Conservation (phyloP, 2,329 filamentous ascomycete genomes). For the Didymella segeticola region DNA sequence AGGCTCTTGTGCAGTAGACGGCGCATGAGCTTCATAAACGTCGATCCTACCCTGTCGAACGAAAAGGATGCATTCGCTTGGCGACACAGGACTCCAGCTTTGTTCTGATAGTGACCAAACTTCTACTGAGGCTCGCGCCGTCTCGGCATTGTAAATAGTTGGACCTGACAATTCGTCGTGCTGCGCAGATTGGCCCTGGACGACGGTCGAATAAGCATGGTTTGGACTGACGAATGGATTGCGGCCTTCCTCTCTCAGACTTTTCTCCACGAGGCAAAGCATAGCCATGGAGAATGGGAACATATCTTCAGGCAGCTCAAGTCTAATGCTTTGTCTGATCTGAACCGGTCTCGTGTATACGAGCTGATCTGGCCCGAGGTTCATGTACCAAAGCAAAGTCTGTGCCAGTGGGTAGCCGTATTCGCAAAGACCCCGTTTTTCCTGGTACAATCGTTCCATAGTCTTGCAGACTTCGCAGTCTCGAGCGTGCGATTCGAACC, state of each 20-base stretch:
- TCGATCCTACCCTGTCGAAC: constrained; percentile 24
- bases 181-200: constrained; percentile 2
- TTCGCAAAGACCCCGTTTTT: constrained; percentile 27
- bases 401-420: constrained; percentile 32
- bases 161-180: constrained; percentile 11
- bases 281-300: constrained; percentile 28
- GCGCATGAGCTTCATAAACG: constrained; percentile 19
- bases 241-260: constrained; percentile 20
- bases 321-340: constrained; percentile 9
- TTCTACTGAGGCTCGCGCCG: constrained; percentile 24
- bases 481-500: constrained; percentile 38
- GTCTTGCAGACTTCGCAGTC: constrained; percentile 31
- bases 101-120: constrained; percentile 21
- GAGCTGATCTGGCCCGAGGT: constrained; percentile 28
- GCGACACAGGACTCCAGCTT: constrained; percentile 19
- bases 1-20: constrained; percentile 14
- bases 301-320: constrained; percentile 30
- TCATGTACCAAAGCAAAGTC: constrained; percentile 26
- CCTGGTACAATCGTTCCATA: constrained; percentile 27
- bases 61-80: constrained; percentile 24
- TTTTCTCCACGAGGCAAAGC: constrained; percentile 28
- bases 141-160: constrained; percentile 17
- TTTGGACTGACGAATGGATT: constrained; percentile 30
- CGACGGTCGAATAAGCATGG: constrained; percentile 19
- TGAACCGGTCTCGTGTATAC: constrained; percentile 30